Base-by-base conservation (phyloP, 805 yeast species). In the Saturnispora zaruensis region DNA sequence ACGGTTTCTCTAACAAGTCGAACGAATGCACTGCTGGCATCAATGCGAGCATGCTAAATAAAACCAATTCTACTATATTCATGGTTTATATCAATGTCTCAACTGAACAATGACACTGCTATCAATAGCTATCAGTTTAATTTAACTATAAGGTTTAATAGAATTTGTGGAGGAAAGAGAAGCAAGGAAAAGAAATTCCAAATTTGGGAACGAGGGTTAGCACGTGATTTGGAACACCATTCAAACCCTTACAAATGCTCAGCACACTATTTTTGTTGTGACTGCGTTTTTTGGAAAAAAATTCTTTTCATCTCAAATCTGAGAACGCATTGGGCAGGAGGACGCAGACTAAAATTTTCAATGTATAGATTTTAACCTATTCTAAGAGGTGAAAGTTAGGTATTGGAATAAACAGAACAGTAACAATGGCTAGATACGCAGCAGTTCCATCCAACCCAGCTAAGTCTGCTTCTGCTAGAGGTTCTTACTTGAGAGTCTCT, bases 401-500 rank as follows among this genome's bases (percentile, higher is more conserved):
- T 32, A 23, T 26, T 38, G 24, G 32, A 32, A 40, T 49, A 48
- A 9, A 26, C 44, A 41, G 46, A 49, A 47, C 49, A 51, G 45
- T 36, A 67, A 54, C 50, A 82, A 93, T 93, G 98, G 88, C 90
- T 81, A 93, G 99, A 81, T 93, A 93, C 98, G 95, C 90, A 81
- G 93, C 96, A 75, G 83, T 88, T 70, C 88, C 99, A 73, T 89
- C 95, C 69, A 90, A 93, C 90, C 97, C 99, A 79, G 93, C 96
- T 74, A 88, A 89, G 81, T 86, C 96, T 67, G 98, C 97, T 70
- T 85, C 96, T 72, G 95, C 99, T 72, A 95, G 98, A 76, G 98
- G 98, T 72, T 87, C 98, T 55, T 90, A 89, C 90, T 82, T 93
- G 76, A 91, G 99, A 79, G 96, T 88, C 66, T 93, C 99, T 63